Evolutionary conservation across 2,329 filamentous ascomycete genomes (phyloP).

Genomic region (Tolypocladium tropicale): DNA sequence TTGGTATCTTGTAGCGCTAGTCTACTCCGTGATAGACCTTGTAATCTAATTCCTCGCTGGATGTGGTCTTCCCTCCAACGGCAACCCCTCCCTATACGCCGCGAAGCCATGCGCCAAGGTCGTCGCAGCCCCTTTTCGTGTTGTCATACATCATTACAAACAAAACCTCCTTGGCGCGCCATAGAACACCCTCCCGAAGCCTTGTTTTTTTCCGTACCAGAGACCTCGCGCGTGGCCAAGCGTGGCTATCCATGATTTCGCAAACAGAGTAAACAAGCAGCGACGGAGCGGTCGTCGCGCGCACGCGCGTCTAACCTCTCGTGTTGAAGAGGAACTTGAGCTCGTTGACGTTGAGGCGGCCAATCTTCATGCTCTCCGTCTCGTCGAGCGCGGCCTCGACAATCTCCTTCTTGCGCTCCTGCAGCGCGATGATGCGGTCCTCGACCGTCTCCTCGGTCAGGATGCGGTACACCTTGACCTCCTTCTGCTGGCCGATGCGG

Average conservation of each 20-base stretch:
- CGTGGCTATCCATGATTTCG: background rate
- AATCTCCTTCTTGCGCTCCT: constrained; percentile 66
- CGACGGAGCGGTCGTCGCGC: background rate
- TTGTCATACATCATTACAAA: background rate
- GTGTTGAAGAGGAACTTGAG: constrained; percentile 56
- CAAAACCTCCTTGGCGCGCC: background rate
- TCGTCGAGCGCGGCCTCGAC: constrained; percentile 77
- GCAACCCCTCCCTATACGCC: background rate
- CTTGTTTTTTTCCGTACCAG: background rate
- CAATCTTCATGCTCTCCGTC: constrained; percentile 54
- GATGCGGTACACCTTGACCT: constrained; percentile 72
- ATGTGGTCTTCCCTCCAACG: background rate
- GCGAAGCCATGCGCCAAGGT: background rate
- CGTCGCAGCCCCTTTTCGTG: no score
- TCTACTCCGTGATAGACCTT: no score
- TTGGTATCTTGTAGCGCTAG: background rate
- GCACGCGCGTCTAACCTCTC: background rate
- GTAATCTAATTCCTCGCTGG: no score
- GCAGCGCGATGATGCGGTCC: constrained; percentile 71
- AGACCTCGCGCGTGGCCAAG: background rate
- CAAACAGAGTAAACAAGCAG: background rate
- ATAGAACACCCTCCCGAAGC: background rate
- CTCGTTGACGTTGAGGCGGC: constrained; percentile 55
- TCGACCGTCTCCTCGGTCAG: constrained; percentile 72
- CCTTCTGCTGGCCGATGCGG: constrained; percentile 67